Conservation (phyloP, 2,329 filamentous ascomycete species). For the Calonectria naviculata region DNA sequence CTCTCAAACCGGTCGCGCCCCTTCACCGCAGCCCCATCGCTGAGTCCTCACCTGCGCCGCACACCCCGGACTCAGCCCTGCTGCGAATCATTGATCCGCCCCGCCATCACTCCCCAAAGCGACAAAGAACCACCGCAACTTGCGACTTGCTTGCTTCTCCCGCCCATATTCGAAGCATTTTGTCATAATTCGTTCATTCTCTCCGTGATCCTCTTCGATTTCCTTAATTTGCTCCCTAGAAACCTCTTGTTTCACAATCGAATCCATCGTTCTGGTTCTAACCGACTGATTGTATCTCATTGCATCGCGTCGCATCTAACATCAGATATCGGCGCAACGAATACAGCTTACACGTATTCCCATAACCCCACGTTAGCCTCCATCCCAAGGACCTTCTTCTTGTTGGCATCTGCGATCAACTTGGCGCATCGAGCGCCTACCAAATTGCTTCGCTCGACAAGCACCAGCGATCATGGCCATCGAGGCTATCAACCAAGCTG, state of each 20-base stretch:
- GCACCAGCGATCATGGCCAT: slow-evolving; percentile 47
- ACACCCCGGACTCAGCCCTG: slow-evolving; percentile 17
- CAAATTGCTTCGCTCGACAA: slow-evolving; percentile 20
- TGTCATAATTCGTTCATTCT: not conserved
- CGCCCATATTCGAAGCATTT: slow-evolving; percentile 16
- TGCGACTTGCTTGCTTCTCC: slow-evolving; percentile 29
- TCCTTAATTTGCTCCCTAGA: not conserved
- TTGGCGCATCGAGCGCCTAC: slow-evolving; percentile 2
- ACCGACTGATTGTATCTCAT: not conserved
- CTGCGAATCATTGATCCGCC: slow-evolving; percentile 41
- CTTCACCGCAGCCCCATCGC: not conserved
- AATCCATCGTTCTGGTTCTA: not conserved
- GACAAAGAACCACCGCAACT: slow-evolving; percentile 30
- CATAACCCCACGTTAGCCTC: not conserved
- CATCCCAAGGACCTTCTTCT: not conserved
- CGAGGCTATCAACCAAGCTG: slow-evolving; percentile 44
- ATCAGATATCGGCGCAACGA: not conserved
- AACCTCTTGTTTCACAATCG: not conserved
- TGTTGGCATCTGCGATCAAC: not conserved
- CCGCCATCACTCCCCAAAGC: slow-evolving; percentile 22
- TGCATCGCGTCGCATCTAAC: slow-evolving; percentile 5
- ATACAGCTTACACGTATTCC: not conserved
- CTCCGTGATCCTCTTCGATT: not conserved
- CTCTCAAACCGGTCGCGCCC: not conserved
- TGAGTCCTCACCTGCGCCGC: not conserved